phyloP scores from a whole-genome alignment of 306 rosid genomes.

The Casuarina equisetifolia region DNA sequence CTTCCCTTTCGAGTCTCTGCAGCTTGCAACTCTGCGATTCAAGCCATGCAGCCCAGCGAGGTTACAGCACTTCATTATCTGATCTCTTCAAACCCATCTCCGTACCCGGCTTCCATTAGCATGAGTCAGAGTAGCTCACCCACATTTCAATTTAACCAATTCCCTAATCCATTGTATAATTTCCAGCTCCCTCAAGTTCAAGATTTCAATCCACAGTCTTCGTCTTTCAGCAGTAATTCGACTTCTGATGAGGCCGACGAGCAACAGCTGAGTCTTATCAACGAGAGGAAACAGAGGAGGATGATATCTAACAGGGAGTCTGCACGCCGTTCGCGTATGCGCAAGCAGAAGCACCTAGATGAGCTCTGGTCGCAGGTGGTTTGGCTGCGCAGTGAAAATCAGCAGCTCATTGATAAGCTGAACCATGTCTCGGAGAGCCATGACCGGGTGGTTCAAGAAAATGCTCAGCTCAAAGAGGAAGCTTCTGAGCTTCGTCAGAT shows the following conservation, averaged over 20 bases:
- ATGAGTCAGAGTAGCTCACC: slow-evolving; percentile 38
- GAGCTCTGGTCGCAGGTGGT: slow-evolving; percentile 95
- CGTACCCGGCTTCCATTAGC: slow-evolving; percentile 39
- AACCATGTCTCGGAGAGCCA: slow-evolving; percentile 66
- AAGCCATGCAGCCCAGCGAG: slow-evolving; percentile 66
- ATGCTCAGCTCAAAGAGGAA: slow-evolving; percentile 72
- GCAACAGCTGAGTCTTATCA: slow-evolving; percentile 59
- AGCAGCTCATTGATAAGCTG: slow-evolving; percentile 65
- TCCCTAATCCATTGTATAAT: slow-evolving; percentile 41
- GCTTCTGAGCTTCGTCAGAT: slow-evolving; percentile 71
- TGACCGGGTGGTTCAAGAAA: slow-evolving; percentile 62
- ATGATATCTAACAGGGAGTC: slow-evolving; percentile 98
- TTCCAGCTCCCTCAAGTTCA: slow-evolving; percentile 46
- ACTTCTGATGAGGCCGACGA: slow-evolving; percentile 91
- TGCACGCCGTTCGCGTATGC: slow-evolving; percentile 84
- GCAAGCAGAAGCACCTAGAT: slow-evolving; percentile 90
- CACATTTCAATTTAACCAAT: slow-evolving; percentile 44
- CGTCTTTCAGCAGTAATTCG: slow-evolving; percentile 73
- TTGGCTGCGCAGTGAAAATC: slow-evolving; percentile 87
- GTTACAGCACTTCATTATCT: slow-evolving; percentile 50
- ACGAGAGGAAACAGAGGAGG: slow-evolving; percentile 82
- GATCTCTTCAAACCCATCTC: slow-evolving; percentile 50
- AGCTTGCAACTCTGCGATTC: slow-evolving; percentile 14
- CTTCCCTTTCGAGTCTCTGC: slow-evolving; percentile 30
- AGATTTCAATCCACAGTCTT: slow-evolving; percentile 55